Base-by-base conservation (phyloP, 371 early-diverging fungal genomes). In the Syncephalastrum sp. region DNA sequence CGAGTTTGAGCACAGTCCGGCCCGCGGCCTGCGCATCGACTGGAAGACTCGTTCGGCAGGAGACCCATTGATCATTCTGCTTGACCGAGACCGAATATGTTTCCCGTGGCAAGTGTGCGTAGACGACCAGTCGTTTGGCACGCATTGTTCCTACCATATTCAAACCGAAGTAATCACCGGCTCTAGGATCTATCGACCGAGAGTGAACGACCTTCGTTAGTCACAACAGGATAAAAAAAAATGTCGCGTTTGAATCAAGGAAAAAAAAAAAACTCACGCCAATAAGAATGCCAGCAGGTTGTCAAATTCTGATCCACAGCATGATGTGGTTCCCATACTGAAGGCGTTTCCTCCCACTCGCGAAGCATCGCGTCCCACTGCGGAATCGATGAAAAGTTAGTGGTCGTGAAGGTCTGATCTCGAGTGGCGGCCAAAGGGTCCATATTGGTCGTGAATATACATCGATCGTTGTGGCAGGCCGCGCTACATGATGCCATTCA, bases 201-300 rank as follows among this genome's bases (percentile, higher is more conserved):
- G 19, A 33, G 13, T 8, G 17, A 6, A 15, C 16, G 13, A 23
- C 15, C 47, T 16, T 21, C 21, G 21, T 21, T 23, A 43, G 29
- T 51, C 43, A 3, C 16, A 24, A 33, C n/a, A 21, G 44, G 38
- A n/a, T n/a, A n/a, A n/a, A 1, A 57, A 45, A 42, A 3, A 42
- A 4, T 21, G 21, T 21, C 10, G 17, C 16, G n/a, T 0, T 54
- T 13, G n/a, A 15, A 42, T 24, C 24, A 23, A 5, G 6, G 8
- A 3, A 21, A 21, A 21, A 14, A 3, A 21, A 21, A 21, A 14
- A 3, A 54, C 55, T 51, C 72, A 78, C 81, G 47, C 49, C 43
- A 57, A 53, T 61, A 68, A 17, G 79, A 72, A 19, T 75, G 64
- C 86, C 86, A 85, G 43, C 86, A 85, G 3, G 86, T 83, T 14